phyloP scores from a whole-genome alignment of 192 early-diverging fungal genomes.

The Linderina pennispora region DNA sequence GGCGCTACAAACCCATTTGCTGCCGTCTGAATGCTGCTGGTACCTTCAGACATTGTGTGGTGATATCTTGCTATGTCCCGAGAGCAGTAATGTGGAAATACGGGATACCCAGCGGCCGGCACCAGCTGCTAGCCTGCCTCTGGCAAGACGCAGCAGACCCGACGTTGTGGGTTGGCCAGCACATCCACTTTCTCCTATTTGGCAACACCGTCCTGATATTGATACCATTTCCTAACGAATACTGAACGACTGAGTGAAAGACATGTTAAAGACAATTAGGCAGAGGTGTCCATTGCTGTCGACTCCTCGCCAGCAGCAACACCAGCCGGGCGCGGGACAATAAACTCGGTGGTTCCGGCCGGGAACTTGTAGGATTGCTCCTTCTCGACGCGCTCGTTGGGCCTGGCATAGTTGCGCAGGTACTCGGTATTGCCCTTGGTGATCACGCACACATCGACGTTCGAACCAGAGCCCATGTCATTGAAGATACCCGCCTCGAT shows the following conservation, averaged over 20 bases:
- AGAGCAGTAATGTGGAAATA: no score
- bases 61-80: no score
- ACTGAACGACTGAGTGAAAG: no score
- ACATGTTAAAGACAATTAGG: no score
- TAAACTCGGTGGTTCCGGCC: constrained; percentile 39
- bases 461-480: constrained; percentile 95
- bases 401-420: constrained; percentile 76
- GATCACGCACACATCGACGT: constrained; percentile 93
- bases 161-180: no score
- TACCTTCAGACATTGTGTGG: background rate
- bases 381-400: constrained; percentile 84
- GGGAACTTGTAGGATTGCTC: constrained; percentile 74
- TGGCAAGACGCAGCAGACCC: no score
- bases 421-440: constrained; percentile 79
- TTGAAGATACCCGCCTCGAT: constrained; percentile 99
- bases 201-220: no score
- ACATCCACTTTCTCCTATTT: no score
- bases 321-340: constrained; percentile 3
- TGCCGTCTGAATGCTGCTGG: background rate
- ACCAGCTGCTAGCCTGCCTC: no score
- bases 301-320: constrained; percentile 5
- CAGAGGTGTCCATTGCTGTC: constrained; percentile 37
- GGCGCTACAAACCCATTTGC: constrained; percentile 48
- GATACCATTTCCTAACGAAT: no score
- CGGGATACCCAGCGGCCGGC: no score